Base-by-base conservation (phyloP, 2,329 filamentous ascomycete genomes). In the Colletotrichum simmondsii region DNA sequence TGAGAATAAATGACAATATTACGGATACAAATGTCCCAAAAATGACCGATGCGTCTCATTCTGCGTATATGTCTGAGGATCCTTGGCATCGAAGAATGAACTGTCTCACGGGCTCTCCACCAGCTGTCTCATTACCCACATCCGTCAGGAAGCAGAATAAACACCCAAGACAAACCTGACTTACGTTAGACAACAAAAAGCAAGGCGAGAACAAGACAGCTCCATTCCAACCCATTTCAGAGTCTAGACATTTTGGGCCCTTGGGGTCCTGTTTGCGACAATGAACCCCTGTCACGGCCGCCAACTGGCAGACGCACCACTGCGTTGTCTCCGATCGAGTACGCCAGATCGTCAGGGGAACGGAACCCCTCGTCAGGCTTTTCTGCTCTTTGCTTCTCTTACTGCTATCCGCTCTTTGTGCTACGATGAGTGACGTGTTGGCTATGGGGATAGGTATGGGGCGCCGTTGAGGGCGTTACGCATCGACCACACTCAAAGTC, bases 401-500 rank as follows among this genome's bases (percentile, higher is more conserved):
- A 10, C 0, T n/a, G 6, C 19, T n/a, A 19, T 19, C 42, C 42
- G 42, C 42, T 5, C 22, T 30, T 28, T 56, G 62, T 65, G n/a
- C 62, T 14, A 65, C 61, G 42, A 53, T 19, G 42, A 35, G 61
- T 53, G 46, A 63, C 62, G 30, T 65, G 22, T 35, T 49, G 24
- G 19, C 56, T 58, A 32, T 32, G 30, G 8, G 24, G 14, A 22
- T 10, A 7, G 3, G 2, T 24, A 28, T 54, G 52, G 52, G 22
- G 22, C 52, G 5, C 32, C 46, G 49, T 42, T 28, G 30, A 11
- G 11, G 62, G 54, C 30, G 22, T 6, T 1, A 35, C n/a, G 37
- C 65, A 67, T 61, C 61, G 70, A 72, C 60, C 56, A 72, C 70
- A 72, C 56, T 56, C 66, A 72, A 72, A 70, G 22, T 61, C 42